Evolutionary conservation across 345 rosid genomes (phyloP).

Genomic region (Rhizophora mangle): DNA sequence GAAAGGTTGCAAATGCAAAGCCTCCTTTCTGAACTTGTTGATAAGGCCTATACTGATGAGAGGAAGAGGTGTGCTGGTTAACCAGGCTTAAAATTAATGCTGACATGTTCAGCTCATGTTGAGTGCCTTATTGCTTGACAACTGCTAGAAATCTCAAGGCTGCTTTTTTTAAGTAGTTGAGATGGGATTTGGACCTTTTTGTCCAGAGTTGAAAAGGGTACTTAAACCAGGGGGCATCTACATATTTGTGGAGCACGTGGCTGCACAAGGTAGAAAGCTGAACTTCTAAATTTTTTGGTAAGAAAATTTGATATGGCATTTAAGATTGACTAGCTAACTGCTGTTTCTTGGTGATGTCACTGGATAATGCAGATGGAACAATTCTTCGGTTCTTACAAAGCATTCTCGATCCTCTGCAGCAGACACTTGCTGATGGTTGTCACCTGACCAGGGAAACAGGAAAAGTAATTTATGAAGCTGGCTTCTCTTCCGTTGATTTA

Average conservation of each 20-base stretch:
- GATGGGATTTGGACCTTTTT: neutral
- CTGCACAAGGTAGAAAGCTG: constrained; percentile 60
- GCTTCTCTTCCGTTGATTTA: constrained; percentile 56
- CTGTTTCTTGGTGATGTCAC: neutral
- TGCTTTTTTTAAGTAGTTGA: neutral
- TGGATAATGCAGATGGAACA: constrained; percentile 60
- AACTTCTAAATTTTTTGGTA: neutral
- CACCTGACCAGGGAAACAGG: constrained; percentile 70
- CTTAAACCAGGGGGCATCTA: constrained; percentile 76
- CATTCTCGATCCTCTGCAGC: constrained; percentile 68
- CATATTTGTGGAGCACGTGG: constrained; percentile 82
- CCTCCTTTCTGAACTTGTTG: no score
- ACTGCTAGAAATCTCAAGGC: neutral
- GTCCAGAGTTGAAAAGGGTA: constrained; percentile 70
- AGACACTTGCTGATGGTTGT: constrained; percentile 64
- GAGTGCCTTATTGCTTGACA: neutral
- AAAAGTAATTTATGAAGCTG: constrained; percentile 50
- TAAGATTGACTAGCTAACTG: neutral
- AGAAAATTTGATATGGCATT: neutral
- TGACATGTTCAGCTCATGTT: no score
- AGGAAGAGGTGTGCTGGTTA: no score
- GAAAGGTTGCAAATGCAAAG: no score
- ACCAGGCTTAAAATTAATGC: no score
- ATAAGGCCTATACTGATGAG: no score
- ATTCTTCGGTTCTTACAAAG: constrained; percentile 51